Evolutionary conservation across 2,329 filamentous ascomycete genomes (phyloP), one percentile per base, ranked within the genome.

Genomic region (Elsinoe batatas): DNA sequence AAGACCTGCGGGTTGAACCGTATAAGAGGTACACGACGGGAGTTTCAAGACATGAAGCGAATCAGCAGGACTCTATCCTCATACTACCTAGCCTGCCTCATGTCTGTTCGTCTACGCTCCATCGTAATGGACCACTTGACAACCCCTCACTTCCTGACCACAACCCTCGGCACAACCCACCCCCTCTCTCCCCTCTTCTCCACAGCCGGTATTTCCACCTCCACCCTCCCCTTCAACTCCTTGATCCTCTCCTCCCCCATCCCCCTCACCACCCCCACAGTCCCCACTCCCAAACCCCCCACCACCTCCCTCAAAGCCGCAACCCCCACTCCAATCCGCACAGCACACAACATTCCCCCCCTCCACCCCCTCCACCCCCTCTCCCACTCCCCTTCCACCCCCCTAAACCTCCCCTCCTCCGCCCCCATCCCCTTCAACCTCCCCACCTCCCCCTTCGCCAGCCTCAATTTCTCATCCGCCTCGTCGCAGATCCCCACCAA

Each of bases 161-260:
- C 13, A 1, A 76, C 60, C 60, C 68, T 72, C 4, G 69, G 73
- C n/a, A 77, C 70, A 26, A 72, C 63, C 74, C 75, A 77, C 61
- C 71, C 74, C 44, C 68, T 67, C 22, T 69, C 65, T 66, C 72
- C 74, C 61, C 73, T 67, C 61, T 70, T 68, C 37, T 64, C 69
- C 5, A 64, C 61, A 54, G 64, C 61, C 2, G 71, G 69, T 32
- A 75, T 61, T 43, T 67, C 68, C 5, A 72, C 61, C 22, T 56
- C 46, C 47, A 58, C 47, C 38, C 58, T 57, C 60, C 57, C 61
- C 55, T 7, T 6, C 30, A 20, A 12, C 33, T 17, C 18, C 33
- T 30, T 17, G 1, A 8, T 12, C 32, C n/a, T n/a, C 38, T 62
- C 61, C 43, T 61, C 59, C n/a, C 59, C 55, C 4, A 60, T 58